Evolutionary conservation across 1,284 basidiomycete genomes (phyloP).

Genomic region (Ceratobasidium sp.): DNA sequence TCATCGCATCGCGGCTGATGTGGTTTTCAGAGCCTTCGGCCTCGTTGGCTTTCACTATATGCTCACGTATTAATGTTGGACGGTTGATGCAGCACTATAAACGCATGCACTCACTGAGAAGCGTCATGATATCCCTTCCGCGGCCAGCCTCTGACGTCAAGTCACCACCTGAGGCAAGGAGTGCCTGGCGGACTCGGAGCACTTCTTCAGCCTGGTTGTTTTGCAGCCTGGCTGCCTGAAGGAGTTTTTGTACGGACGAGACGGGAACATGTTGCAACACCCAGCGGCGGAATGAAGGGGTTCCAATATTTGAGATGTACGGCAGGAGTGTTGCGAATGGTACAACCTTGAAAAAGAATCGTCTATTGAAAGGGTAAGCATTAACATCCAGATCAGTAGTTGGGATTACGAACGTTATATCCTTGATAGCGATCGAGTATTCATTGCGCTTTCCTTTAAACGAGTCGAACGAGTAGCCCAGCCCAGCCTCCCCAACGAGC

Average conservation of each 20-base stretch:
- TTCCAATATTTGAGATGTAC: slow-evolving; percentile 38
- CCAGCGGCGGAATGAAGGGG: slow-evolving; percentile 63
- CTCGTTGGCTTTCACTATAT: slow-evolving; percentile 63
- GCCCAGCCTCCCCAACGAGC: slow-evolving; percentile 64
- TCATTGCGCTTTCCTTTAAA: slow-evolving; percentile 64
- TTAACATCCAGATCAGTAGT: slow-evolving; percentile 61
- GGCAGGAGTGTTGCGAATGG: slow-evolving; percentile 22
- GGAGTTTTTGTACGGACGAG: slow-evolving; percentile 63
- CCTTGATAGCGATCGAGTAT: slow-evolving; percentile 65
- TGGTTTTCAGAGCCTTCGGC: slow-evolving; percentile 57
- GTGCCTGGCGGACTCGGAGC: slow-evolving; percentile 57
- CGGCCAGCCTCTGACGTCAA: slow-evolving; percentile 50
- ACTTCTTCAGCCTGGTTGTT: slow-evolving; percentile 63
- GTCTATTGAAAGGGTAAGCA: slow-evolving; percentile 56
- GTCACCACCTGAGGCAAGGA: slow-evolving; percentile 46
- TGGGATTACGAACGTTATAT: slow-evolving; percentile 64
- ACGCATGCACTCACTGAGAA: slow-evolving; percentile 67
- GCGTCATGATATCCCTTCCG: slow-evolving; percentile 68
- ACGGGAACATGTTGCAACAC: slow-evolving; percentile 64
- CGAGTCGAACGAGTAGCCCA: slow-evolving; percentile 69
- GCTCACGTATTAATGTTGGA: too few species aligned
- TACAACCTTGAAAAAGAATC: background rate
- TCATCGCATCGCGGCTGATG: slow-evolving; percentile 60
- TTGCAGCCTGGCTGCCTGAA: slow-evolving; percentile 66
- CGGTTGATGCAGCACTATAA: too few species aligned